phyloP scores from a whole-genome alignment of 1,284 basidiomycete genomes.

The Malassezia sp. region DNA sequence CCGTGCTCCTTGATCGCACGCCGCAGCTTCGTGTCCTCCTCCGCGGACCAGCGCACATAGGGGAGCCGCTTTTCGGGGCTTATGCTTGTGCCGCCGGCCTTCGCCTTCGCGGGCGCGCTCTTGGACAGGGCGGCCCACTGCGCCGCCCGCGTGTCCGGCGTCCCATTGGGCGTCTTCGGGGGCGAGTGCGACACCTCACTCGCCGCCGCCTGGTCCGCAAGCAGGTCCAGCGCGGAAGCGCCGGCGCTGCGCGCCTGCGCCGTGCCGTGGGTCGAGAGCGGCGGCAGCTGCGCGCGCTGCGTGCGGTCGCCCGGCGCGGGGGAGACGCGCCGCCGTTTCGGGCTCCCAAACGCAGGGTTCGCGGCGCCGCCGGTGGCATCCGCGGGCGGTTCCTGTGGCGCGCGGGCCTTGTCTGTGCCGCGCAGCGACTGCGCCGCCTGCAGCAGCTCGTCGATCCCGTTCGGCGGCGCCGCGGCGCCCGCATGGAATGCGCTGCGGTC shows the following conservation, averaged over 20 bases:
- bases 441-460: slow-evolving; percentile 43
- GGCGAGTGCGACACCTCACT: slow-evolving; percentile 16
- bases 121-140: not conserved
- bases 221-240: slow-evolving; percentile 35
- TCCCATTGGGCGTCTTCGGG: not conserved
- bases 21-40: slow-evolving; percentile 42
- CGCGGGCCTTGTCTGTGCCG: slow-evolving; percentile 12
- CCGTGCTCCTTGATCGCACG: slow-evolving; percentile 42
- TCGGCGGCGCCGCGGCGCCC: slow-evolving; percentile 11
- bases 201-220: slow-evolving; percentile 44
- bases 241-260: not conserved
- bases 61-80: slow-evolving; percentile 44
- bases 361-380: slow-evolving; percentile 17
- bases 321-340: slow-evolving; percentile 38
- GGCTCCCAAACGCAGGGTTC: slow-evolving; percentile 33
- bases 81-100: slow-evolving; percentile 28
- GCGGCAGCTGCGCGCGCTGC: not conserved
- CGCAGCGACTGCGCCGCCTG: slow-evolving; percentile 42
- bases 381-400: slow-evolving; percentile 1
- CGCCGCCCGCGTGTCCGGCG: not conserved
- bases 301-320: slow-evolving; percentile 10
- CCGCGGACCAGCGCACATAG: slow-evolving; percentile 43
- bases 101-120: slow-evolving; percentile 13
- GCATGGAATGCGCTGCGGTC: not conserved
- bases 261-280: not conserved